phyloP scores from a whole-genome alignment of 768 basidiomycete genomes.

The Pleurotus platypus region DNA sequence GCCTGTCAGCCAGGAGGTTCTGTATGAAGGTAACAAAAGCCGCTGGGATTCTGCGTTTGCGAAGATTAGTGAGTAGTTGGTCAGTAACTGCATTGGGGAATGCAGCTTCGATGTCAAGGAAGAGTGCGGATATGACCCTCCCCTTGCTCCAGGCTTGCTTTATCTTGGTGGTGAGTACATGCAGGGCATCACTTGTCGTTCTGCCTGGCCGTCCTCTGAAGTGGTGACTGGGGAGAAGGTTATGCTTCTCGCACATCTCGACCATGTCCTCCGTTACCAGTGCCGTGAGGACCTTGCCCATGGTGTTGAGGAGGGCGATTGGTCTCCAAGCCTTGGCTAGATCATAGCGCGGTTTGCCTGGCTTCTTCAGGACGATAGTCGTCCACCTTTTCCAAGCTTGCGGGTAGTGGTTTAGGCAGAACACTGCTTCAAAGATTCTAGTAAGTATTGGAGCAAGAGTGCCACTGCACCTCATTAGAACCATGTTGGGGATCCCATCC shows the following conservation, averaged over 20 bases:
- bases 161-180: constrained; percentile 17
- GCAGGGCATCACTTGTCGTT: constrained; percentile 30
- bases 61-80: constrained; percentile 27
- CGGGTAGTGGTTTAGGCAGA: neutral
- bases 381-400: neutral
- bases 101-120: no score
- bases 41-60: constrained; percentile 20
- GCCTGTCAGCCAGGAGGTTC: constrained; percentile 10
- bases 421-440: neutral
- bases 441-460: neutral
- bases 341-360: no score
- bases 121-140: no score
- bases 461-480: neutral
- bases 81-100: constrained; percentile 14
- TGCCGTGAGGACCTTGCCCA: neutral
- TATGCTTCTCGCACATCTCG: constrained; percentile 21
- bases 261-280: constrained; percentile 21
- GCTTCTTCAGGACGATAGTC: neutral
- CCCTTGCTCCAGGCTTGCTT: no score
- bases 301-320: no score
- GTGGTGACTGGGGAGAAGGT: constrained; percentile 29
- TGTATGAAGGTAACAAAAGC: constrained; percentile 15
- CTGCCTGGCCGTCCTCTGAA: constrained; percentile 37
- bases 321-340: no score
- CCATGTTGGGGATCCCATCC: neutral